Percentiles rank a stretch among this genome's conserved stretches.
phyloP scores from a whole-genome alignment of 1,139 yeast genomes.

The Pichia sp. region DNA sequence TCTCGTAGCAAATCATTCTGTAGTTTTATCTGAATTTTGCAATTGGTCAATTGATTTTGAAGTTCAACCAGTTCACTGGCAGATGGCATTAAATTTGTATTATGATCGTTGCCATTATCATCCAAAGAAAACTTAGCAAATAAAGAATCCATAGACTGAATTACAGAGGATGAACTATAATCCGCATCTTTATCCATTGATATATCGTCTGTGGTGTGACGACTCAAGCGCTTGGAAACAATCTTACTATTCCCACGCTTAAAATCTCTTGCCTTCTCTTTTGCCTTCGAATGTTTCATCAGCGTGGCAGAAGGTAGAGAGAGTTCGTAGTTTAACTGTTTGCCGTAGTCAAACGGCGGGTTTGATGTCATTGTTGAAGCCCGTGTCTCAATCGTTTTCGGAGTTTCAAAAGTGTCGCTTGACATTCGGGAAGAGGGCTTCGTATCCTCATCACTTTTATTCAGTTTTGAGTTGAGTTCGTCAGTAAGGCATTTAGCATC shows the following conservation, averaged over 20 bases:
- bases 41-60: slow-evolving; percentile 30
- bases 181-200: slow-evolving; percentile 12
- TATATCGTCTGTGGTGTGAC: slow-evolving; percentile 11
- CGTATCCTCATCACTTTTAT: background rate
- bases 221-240: slow-evolving; percentile 14
- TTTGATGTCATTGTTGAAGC: slow-evolving; percentile 18
- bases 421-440: slow-evolving; percentile 15
- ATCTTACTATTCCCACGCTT: background rate
- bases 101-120: background rate
- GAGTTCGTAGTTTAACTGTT: background rate
- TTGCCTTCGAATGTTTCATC: background rate
- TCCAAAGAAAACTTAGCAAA: slow-evolving; percentile 11
- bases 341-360: slow-evolving; percentile 1
- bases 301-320: slow-evolving; percentile 2
- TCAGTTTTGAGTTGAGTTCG: background rate
- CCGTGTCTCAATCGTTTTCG: slow-evolving; percentile 17
- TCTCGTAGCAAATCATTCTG: slow-evolving; percentile 28
- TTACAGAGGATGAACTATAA: background rate
- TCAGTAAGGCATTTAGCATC: background rate
- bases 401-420: slow-evolving; percentile 18
- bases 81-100: background rate
- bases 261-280: background rate
- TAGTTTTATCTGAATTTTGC: slow-evolving; percentile 29
- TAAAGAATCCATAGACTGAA: slow-evolving; percentile 1
- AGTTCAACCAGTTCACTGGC: slow-evolving; percentile 22